Base-by-base conservation (phyloP, 1,284 basidiomycete genomes). In the Trichosporon asahii region DNA sequence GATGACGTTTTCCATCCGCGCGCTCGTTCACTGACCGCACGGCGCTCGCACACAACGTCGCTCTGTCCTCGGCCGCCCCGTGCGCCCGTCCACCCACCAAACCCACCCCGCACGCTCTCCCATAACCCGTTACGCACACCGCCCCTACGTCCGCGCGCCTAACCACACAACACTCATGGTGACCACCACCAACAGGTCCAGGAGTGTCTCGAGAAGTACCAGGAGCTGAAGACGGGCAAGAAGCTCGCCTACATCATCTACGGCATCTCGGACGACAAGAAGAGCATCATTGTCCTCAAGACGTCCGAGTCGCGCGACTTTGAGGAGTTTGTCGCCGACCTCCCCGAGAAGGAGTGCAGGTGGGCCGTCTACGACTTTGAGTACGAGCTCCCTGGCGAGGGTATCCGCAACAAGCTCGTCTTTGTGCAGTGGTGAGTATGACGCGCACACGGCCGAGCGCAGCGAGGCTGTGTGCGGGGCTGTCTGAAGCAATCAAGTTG, bases 321-420 rank as follows among this genome's bases (percentile, higher is more conserved):
- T 84, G 91, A 95, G 2, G 86, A 88, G 0, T 98, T 99, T 82
- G 67, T 95, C 70, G 80, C 68, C 0, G 88, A 91, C 78, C 87
- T 99, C 64, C 94, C 95, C 1, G 88, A 89, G 80, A 76, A 77
- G 23, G 89, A 93, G 78, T 94, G 91, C 82, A 87, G 91, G 84
- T 99, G 91, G 89, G 95, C 91, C 35, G 88, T 98, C 63, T 98
- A 95, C 84, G 95, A 98, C 84, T 91, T 96, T 74, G 90, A 93
- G 80, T 98, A 87, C 80, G 88, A 92, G 85, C 88, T 88, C 82
- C 90, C 89, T 73, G 93, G 87, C 66, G 87, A 86, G 73, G 92
- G 92, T 71, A 90, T 88, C 85, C 88, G 95, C 83, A 96, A 92
- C 88, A 98, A 98, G 88, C 88, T 98, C 76, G 86, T 87, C 78